Base-by-base conservation (phyloP, 129 eudicot genomes). In the Flaveria robusta region DNA sequence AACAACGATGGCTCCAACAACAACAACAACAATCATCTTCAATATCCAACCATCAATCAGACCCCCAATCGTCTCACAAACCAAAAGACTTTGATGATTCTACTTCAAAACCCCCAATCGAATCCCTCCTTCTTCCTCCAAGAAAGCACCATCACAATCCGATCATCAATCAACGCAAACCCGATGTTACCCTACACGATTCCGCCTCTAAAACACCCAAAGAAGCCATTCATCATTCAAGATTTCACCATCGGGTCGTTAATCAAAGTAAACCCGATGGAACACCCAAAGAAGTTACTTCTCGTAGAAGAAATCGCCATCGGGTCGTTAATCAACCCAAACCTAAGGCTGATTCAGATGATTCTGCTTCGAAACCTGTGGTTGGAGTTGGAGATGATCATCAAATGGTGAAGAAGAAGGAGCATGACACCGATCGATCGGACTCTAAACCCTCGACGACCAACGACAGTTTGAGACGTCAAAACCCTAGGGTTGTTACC, bases 1-100 rank as follows among this genome's bases (percentile, higher is more conserved):
- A 78, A 67, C 70, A 85, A 42, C 84, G 86, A 50, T 88, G 92
- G 92, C 72, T 80, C 71, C 39, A 83, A 55, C 82, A 77, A 71
- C 37, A 83, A 54, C 82, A 77, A 71, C 85, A 85, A 43, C 58
- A 80, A 45, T 63, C 70, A 55, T n/a, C 69, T 29, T 4, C 72
- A 5, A 34, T 1, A 34, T 7, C 39, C 39, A 34, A 34, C 39
- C 4, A 34, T 27, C 23, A 68, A 67, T 16, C 60, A 10, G 18
- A 41, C 20, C 12, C 54, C 9, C 23, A 74, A 10, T 16, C 27
- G 26, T 9, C 15, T 23, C 5, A 2, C 31, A n/a, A 74, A 55
- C 26, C 80, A 31, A 43, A 27, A 42, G 31, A 31, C 6, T 1
- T 0, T 34, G 39, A 19, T 20, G 43, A 13, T 1, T 56, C 74